phyloP scores from a whole-genome alignment of 805 yeast genomes.

The Schizosaccharomyces lindneri region DNA sequence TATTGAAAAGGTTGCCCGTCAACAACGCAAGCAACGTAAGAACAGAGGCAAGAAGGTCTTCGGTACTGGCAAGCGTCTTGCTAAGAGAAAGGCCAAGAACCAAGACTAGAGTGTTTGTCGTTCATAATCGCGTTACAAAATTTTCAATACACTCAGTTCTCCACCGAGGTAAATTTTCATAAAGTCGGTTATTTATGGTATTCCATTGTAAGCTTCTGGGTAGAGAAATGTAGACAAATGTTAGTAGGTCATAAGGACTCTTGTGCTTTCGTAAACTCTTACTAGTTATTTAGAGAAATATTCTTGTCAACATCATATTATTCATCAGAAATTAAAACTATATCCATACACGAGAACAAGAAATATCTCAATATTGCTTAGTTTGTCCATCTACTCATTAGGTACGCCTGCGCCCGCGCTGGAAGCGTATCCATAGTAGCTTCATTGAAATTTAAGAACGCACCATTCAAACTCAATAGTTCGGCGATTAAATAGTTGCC shows the following conservation, averaged over 20 bases:
- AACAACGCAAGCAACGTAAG: slow-evolving; percentile 38
- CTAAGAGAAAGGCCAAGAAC: slow-evolving; percentile 33
- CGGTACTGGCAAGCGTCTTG: slow-evolving; percentile 78
- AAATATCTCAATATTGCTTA: too few species aligned
- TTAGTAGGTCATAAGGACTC: too few species aligned
- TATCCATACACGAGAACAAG: too few species aligned
- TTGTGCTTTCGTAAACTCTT: too few species aligned
- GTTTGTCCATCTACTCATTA: background rate
- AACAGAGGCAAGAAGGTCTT: slow-evolving; percentile 67
- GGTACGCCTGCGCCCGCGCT: background rate
- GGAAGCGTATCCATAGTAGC: background rate
- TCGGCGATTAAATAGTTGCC: background rate
- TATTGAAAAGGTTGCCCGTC: slow-evolving; percentile 96
- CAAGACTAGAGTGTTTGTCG: slow-evolving; percentile 3
- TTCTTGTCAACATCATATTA: too few species aligned
- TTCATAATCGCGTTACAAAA: background rate
- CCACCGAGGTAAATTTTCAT: background rate
- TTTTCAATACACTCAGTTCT: background rate
- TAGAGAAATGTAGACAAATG: background rate
- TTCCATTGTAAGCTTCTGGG: background rate
- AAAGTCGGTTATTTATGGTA: background rate
- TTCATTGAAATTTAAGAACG: background rate
- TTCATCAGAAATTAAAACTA: too few species aligned
- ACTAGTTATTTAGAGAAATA: too few species aligned
- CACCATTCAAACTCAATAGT: background rate